Evolutionary conservation across 495 filamentous ascomycete species (phyloP), one percentile per base, ranked within the genome.

Genomic region (Aspergillus conjunctus): DNA sequence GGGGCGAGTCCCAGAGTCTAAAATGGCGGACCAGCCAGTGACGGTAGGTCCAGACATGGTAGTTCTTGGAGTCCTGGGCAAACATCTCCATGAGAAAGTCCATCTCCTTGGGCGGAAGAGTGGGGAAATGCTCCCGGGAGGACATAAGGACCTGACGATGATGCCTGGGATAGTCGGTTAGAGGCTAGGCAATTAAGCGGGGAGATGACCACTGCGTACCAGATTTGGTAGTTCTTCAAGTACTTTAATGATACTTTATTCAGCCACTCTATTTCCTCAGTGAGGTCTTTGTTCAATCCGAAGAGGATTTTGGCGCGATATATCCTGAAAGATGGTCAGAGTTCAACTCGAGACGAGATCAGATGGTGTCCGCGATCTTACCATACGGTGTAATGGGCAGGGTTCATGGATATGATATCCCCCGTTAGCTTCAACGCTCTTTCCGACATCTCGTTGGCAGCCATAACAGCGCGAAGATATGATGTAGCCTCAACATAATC

Each of bases 171-270:
- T n/a, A 8, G 0, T 26, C 20, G 3, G 53, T 73, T 62, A 69
- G 62, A 30, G 43, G 55, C 26, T 11, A 31, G 54, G 12, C 8
- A 20, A 14, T 33, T 15, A 6, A 8, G 6, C 0, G 18, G 8
- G 2, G 43, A 37, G 21, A 30, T 3, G 7, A 6, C 12, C 14
- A 15, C 37, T 51, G 17, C 55, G 17, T 74, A 85, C 82, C 94
- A 98, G 69, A 98, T 98, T 72, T 98, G 94, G 75, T 97, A 98
- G 72, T 98, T 98, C 72, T 98, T 98, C 67, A 93, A 84, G 67
- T 96, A 87, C 26, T 84, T 82, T 45, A 96, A 75, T 4, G 94
- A 88, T 17, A 96, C 82, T 2, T 81, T 77, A 68, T 97, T 96
- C 21, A 98, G 74, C 91, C 92, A 98, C 43, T 81, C 77, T 22